Base-by-base conservation (phyloP, 1,284 basidiomycete genomes). In the Moniliophthora roreri region DNA sequence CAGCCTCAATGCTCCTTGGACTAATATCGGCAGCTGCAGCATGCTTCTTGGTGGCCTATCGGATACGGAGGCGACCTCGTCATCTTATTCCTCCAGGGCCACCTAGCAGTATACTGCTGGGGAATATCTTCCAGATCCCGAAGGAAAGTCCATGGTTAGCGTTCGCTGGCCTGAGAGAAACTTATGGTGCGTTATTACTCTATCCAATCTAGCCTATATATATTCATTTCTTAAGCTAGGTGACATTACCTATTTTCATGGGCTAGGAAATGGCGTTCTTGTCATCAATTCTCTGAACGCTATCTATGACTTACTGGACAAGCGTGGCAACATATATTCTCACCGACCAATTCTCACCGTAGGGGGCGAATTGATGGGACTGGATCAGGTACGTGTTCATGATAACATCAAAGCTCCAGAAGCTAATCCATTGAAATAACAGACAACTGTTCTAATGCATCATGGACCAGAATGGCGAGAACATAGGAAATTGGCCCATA, bases 291-390 rank as follows among this genome's bases (percentile, higher is more conserved):
- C 66, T 9, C 50, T 67, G 10, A 54, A 66, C 15, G 58, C 62
- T 4, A 62, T 68, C 13, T 56, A 58, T 7, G 72, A 73, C 20
- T 63, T 75, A 0, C 50, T 74, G 2, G 70, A 69, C 15, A 67
- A 66, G 50, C 58, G 65, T n/a, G 62, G 63, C 1, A 54, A 50
- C 2, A 64, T 63, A 6, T 74, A 74, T 49, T 70, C 71, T 2
- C 62, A 70, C 48, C 60, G 73, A 8, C 72, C 73, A 0, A 46
- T 40, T 1, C 71, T 73, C 41, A 67, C 65, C 1, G 65, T 72
- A 28, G 65, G 64, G 2, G 63, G 70, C 4, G 69, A 73, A 48
- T 62, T 74, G n/a, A 72, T 72, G 67, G 60, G 56, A 3, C 52
- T 70, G 3, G 56, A 61, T 32, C 55, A 64, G 21, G 71, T 70